These are phyloP conservation scores for Diaporthe australafricana DNA, from an alignment of 2,329 filamentous ascomycete genomes.

Conservation along the genomic window DNA sequence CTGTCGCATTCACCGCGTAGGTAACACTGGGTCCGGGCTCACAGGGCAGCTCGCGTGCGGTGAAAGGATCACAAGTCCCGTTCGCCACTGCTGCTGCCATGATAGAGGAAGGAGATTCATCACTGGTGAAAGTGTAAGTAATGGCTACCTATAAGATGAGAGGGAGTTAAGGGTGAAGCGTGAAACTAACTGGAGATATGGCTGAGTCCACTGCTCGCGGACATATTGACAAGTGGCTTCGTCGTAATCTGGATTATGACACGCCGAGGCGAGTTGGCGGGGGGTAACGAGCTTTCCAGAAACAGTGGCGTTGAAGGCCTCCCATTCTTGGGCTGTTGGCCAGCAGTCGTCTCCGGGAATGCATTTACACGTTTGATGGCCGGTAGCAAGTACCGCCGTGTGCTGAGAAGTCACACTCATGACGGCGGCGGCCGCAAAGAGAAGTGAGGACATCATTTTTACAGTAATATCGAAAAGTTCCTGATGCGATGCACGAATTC, in stretches of 20 bases:
- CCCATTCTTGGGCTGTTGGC: neutral
- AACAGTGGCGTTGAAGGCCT: neutral
- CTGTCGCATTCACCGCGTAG: constrained; percentile 2
- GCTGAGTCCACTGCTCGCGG: neutral
- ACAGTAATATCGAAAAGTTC: too few relatives aligned
- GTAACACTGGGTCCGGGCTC: constrained; percentile 41
- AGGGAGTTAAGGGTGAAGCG: neutral
- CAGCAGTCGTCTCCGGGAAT: constrained; percentile 7
- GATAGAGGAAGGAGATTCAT: constrained; percentile 39
- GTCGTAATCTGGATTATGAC: constrained; percentile 12
- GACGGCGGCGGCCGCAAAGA: too few relatives aligned
- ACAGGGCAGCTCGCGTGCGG: constrained; percentile 45
- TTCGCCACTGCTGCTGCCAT: constrained; percentile 46
- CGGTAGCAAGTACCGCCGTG: too few relatives aligned
- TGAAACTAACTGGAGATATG: neutral
- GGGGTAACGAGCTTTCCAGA: constrained; percentile 5
- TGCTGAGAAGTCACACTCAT: too few relatives aligned
- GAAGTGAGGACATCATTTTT: too few relatives aligned
- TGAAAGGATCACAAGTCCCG: constrained; percentile 36
- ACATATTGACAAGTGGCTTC: neutral
- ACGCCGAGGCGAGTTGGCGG: neutral
- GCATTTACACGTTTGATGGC: constrained; percentile 5
- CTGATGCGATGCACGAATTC: too few relatives aligned
- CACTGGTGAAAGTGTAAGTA: constrained; percentile 20
- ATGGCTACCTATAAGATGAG: neutral